These are phyloP conservation scores for Chaetomium fimeti DNA, from an alignment of 495 filamentous ascomycete genomes.

Conservation along the genomic window DNA sequence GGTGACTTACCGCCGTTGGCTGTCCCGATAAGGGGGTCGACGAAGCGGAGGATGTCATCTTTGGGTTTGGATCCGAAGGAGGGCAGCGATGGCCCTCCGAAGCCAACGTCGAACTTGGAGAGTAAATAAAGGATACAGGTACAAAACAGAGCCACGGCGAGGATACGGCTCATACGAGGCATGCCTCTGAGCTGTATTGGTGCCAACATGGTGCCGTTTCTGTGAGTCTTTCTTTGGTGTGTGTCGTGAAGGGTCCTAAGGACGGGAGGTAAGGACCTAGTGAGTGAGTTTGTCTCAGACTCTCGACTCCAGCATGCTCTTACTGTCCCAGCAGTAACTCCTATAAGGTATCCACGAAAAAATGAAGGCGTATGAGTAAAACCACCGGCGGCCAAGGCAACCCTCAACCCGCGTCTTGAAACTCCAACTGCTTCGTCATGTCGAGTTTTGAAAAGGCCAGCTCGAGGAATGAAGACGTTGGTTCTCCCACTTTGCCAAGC, in stretches of 20 bases:
- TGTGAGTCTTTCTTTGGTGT: not conserved
- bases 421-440: not conserved
- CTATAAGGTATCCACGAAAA: too few species aligned
- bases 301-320: not conserved
- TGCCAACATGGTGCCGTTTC: constrained; percentile 20
- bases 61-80: constrained; percentile 24
- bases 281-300: not conserved
- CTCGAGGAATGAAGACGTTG: not conserved
- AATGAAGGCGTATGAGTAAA: too few species aligned
- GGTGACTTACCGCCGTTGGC: constrained; percentile 54
- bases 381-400: not conserved
- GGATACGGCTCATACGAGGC: constrained; percentile 40
- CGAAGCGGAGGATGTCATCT: constrained; percentile 38
- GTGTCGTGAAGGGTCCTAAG: too few species aligned
- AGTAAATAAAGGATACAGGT: constrained; percentile 35
- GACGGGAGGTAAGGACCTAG: too few species aligned
- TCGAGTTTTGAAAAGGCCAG: constrained; percentile 11
- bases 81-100: constrained; percentile 23
- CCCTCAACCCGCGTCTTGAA: constrained; percentile 5
- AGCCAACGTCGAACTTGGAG: constrained; percentile 26
- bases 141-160: constrained; percentile 34
- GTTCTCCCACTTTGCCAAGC: not conserved
- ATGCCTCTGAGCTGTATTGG: constrained; percentile 35
- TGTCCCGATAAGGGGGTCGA: constrained; percentile 62
- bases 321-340: not conserved